These are phyloP conservation scores for Pugionium dolabratum DNA, from an alignment of 345 rosid species.

Conservation along the genomic window DNA sequence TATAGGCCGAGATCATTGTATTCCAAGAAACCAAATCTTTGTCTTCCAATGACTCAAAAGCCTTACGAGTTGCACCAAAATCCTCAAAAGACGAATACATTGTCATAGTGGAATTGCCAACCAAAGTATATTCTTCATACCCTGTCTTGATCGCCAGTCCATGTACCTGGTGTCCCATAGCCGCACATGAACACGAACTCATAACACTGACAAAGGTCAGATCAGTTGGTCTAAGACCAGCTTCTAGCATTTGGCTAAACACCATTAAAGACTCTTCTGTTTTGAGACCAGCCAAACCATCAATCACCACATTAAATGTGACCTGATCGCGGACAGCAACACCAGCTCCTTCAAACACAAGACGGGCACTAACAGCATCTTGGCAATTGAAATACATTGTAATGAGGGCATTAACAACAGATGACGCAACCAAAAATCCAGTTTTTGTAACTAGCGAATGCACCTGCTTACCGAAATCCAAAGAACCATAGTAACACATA, in stretches of 20 bases:
- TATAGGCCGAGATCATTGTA: conserved; percentile 62
- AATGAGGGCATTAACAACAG: conserved; percentile 66
- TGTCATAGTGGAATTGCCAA: conserved; percentile 59
- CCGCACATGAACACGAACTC: conserved; percentile 47
- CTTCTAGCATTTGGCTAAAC: conserved; percentile 53
- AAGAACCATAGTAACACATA: conserved; percentile 44
- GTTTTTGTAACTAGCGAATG: conserved; percentile 60
- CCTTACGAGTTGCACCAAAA: conserved; percentile 37
- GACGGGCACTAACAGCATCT: conserved; percentile 41
- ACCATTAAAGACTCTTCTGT: conserved; percentile 48
- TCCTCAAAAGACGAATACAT: conserved; percentile 60
- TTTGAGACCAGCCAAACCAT: conserved; percentile 52
- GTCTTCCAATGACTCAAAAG: conserved; percentile 53
- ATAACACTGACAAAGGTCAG: conserved; percentile 59
- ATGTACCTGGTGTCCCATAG: conserved; percentile 50
- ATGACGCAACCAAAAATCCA: conserved; percentile 48
- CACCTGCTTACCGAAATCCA: conserved; percentile 70
- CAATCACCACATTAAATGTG: conserved; percentile 71
- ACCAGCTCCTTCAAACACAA: conserved; percentile 55
- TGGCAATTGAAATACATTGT: conserved; percentile 63
- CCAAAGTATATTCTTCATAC: conserved; percentile 51
- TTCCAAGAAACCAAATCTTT: conserved; percentile 84
- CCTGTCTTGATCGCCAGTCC: conserved; percentile 59
- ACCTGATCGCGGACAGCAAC: conserved; percentile 49
- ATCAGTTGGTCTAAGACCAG: conserved; percentile 57